These are phyloP conservation scores for Cercospora sojina DNA, from an alignment of 2,329 filamentous ascomycete genomes.

Conservation along the genomic window DNA sequence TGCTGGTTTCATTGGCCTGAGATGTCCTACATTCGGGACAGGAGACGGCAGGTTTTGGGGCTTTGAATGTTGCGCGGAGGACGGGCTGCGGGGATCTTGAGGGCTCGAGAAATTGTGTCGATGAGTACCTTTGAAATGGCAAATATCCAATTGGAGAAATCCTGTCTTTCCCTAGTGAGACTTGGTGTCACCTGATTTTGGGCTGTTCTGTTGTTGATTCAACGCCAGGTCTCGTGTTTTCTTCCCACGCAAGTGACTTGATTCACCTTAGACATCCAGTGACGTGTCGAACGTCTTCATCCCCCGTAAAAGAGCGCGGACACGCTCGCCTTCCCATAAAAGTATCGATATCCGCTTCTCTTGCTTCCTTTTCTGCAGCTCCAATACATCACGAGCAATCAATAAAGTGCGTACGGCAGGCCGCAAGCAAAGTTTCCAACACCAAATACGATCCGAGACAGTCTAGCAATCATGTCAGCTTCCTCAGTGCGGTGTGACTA, in stretches of 20 bases:
- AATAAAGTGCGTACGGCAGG: not conserved
- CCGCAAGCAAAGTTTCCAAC: not conserved
- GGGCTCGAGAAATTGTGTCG: not conserved
- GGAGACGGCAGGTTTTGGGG: slow-evolving; percentile 11
- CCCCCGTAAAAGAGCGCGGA: slow-evolving; percentile 5
- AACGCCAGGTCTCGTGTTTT: slow-evolving; percentile 8
- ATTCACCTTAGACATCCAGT: slow-evolving; percentile 5
- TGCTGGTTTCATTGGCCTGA: slow-evolving; percentile 17
- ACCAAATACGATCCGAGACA: not conserved
- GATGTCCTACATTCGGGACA: slow-evolving; percentile 18
- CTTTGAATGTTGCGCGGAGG: not conserved
- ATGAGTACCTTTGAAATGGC: not conserved
- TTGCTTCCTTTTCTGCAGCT: not conserved
- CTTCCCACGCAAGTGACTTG: slow-evolving; percentile 13
- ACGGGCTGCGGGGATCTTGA: not conserved
- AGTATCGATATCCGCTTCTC: not conserved
- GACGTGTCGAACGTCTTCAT: slow-evolving; percentile 3
- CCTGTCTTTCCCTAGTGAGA: slow-evolving; percentile 3
- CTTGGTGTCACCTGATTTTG: slow-evolving; percentile 10
- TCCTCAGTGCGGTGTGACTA: slow-evolving; percentile 2
- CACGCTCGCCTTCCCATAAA: slow-evolving; percentile 3
- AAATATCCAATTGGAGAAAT: not conserved
- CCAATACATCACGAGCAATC: not conserved
- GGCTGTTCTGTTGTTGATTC: not conserved
- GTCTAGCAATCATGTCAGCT: slow-evolving; percentile 7